Base-by-base conservation (phyloP, 176 grass and related monocot genomes). In the Hordeum marinum region DNA sequence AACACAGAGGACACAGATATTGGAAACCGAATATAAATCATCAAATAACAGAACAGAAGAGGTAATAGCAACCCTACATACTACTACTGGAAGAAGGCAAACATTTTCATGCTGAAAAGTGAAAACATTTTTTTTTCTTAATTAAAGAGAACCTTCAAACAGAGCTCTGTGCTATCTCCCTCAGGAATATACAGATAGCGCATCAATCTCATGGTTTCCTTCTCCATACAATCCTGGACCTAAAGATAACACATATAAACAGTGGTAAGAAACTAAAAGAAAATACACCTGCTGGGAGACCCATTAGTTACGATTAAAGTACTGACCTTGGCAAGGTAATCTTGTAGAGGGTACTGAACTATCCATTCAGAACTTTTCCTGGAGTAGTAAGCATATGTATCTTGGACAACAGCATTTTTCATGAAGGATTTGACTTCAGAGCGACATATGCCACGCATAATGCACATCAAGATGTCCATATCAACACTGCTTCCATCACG, bases 311-410 rank as follows among this genome's bases (percentile, higher is more conserved):
- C 20, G 60, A 79, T 11, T 63, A 32, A 68, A n/a, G 23, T 59
- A 83, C 25, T 45, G 41, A 92, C 90, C 87, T 89, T 92, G 67
- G 75, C 66, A 86, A 86, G 75, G 75, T 89, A 92, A 84, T 92
- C 87, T 68, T 70, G 80, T 14, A 89, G 62, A 83, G 83, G 77
- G 75, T 86, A 87, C n/a, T 83, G 83, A 62, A 46, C 58, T 83
- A 89, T 83, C 90, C 90, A 92, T 75, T 83, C 90, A 42, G 75
- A 81, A 76, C 74, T 73, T 83, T 63, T 92, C 80, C 20, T 79
- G 29, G 90, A 86, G 71, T 92, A 86, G 80, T 89, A 87, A 36
- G 18, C 54, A 61, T 83, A 89, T 46, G 87, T 83, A 76, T 86
- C 83, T 42, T 89, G 60, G 84, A 83, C 61, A 63, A 92, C 59